Evolutionary conservation across 208 protist species (phyloP), one percentile per base, ranked within the genome.

Genomic region (Leishmania tarentolae): DNA sequence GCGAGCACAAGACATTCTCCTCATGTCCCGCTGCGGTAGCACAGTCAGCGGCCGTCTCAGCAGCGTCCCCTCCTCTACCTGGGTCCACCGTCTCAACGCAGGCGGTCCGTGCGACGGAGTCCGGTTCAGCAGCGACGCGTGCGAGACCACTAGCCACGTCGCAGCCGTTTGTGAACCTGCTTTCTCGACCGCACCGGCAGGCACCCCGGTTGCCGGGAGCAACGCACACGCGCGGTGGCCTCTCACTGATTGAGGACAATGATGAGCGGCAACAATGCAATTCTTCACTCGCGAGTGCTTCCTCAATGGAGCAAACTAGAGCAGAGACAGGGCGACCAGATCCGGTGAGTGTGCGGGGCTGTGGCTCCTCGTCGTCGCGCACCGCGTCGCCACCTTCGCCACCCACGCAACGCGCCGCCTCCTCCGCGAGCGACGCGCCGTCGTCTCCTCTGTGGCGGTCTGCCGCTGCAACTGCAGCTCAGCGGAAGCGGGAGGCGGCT

Each of bases 401-500:
- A n/a, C 72, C 35, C 19, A 37, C 50, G 42, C 56, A 2, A 13
- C 9, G 17, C 63, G 72, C 50, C 59, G n/a, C 52, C 28, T 35
- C 72, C 40, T 76, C 50, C 9, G 69, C 28, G 44, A 44, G 19
- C n/a, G 42, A 28, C 44, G 69, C 44, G 52, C 3, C 72, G 50
- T 31, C 46, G n/a, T 19, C 63, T 6, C 69, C 76, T 31, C 19
- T 61, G 52, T 46, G 76, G 9, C 66, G 76, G 6, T 57, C 70
- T 52, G 76, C 81, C 1, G 50, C 71, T 3, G 37, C 50, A 19
- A 73, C 81, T 5, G 76, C 77, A 17, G 47, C 53, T 17, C 82
- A 79, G 63, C 77, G 82, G 37, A 50, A 85, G 57, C 52, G 72
- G 35, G 82, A 85, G 77, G 77, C 82, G 0, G 71, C 71, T 5